Percentiles rank a stretch among this genome's conserved stretches.
These are phyloP conservation scores for Graphilbum ipis-grandicollis DNA, from an alignment of 2,329 filamentous ascomycete species.

Conservation along the genomic window DNA sequence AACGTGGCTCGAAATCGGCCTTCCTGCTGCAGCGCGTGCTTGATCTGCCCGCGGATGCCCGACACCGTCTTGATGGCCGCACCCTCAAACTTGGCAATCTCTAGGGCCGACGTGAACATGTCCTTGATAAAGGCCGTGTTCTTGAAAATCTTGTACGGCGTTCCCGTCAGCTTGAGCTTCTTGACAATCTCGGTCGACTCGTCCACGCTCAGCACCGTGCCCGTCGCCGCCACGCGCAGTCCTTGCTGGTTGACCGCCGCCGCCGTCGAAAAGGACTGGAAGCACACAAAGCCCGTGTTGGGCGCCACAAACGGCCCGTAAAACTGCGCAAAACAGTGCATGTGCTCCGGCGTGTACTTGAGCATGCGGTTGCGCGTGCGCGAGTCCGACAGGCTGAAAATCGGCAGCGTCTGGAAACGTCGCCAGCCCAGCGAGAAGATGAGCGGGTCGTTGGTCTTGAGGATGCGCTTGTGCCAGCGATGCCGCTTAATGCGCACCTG, in stretches of 20 bases:
- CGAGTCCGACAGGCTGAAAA: slow-evolving; percentile 91
- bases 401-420: slow-evolving; percentile 77
- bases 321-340: slow-evolving; percentile 95
- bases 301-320: slow-evolving; percentile 90
- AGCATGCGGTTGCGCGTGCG: slow-evolving; percentile 91
- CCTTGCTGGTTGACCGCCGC: slow-evolving; percentile 42
- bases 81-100: slow-evolving; percentile 97
- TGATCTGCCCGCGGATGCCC: slow-evolving; percentile 91
- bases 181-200: slow-evolving; percentile 96
- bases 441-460: slow-evolving; percentile 94
- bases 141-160: slow-evolving; percentile 94
- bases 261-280: slow-evolving; percentile 72
- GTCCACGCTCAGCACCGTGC: slow-evolving; percentile 84
- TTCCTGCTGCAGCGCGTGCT: slow-evolving; percentile 86
- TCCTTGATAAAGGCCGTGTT: slow-evolving; percentile 98
- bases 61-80: slow-evolving; percentile 92
- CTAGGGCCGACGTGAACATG: slow-evolving; percentile 87
- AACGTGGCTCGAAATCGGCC: slow-evolving; percentile 95
- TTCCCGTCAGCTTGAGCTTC: slow-evolving; percentile 64
- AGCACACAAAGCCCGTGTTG: slow-evolving; percentile 88
- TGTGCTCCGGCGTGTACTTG: slow-evolving; percentile 97
- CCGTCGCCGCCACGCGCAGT: slow-evolving; percentile 87
- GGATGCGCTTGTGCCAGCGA: slow-evolving; percentile 96
- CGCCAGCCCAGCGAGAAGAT: slow-evolving; percentile 96
- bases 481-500: slow-evolving; percentile 95